These are phyloP conservation scores for Epichloe glyceriae DNA, from an alignment of 2,329 filamentous ascomycete species.

Conservation along the genomic window DNA sequence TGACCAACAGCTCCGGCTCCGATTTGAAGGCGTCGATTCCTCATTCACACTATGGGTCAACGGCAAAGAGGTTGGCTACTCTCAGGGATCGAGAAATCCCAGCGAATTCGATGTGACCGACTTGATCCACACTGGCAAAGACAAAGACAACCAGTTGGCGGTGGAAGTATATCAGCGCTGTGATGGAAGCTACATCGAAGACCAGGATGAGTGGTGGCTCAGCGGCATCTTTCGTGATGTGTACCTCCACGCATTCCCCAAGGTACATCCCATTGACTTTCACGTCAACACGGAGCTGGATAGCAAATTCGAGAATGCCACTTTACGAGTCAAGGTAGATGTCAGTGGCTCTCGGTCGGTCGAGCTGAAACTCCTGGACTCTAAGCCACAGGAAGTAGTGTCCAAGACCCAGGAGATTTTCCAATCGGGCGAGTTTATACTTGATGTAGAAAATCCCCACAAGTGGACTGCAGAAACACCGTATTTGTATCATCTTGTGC, in stretches of 20 bases:
- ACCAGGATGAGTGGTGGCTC: constrained; percentile 59
- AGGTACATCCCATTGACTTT: constrained; percentile 41
- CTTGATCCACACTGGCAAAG: constrained; percentile 27
- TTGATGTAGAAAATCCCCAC: constrained; percentile 34
- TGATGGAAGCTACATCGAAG: constrained; percentile 60
- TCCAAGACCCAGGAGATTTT: constrained; percentile 13
- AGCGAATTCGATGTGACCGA: constrained; percentile 58
- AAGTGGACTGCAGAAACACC: constrained; percentile 62
- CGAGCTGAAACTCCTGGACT: constrained; percentile 23
- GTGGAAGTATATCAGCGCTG: constrained; percentile 62
- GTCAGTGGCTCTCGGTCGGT: constrained; percentile 24
- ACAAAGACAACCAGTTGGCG: constrained; percentile 41
- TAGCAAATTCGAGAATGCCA: constrained; percentile 37
- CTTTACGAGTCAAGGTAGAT: constrained; percentile 32
- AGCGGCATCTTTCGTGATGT: constrained; percentile 59
- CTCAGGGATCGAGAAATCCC: constrained; percentile 59
- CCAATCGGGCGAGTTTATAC: constrained; percentile 24
- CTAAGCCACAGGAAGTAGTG: constrained; percentile 15
- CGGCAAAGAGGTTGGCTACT: constrained; percentile 53
- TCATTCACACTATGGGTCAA: constrained; percentile 63
- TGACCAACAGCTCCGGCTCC: constrained; percentile 46
- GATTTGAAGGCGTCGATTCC: constrained; percentile 64
- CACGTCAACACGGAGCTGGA: constrained; percentile 44
- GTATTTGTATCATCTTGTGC: constrained; percentile 40
- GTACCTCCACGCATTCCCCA: constrained; percentile 47